These are phyloP conservation scores for Dactylellina drechsleri DNA, from an alignment of 2,329 filamentous ascomycete species.

Conservation along the genomic window DNA sequence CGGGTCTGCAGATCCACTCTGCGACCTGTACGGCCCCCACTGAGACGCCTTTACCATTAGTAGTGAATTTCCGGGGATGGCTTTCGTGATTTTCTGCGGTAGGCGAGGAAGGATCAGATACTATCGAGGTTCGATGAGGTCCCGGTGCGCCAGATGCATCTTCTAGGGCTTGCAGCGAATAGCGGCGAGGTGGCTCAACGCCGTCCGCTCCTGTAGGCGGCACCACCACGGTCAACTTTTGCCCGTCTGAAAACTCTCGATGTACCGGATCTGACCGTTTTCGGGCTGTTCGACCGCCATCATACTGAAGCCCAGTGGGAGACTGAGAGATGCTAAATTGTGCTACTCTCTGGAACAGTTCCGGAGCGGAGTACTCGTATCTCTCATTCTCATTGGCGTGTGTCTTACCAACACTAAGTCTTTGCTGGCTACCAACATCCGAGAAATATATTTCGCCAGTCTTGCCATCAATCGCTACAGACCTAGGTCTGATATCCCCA, in stretches of 20 bases:
- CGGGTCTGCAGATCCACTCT: slow-evolving; percentile 51
- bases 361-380: slow-evolving; percentile 79
- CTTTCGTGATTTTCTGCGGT: slow-evolving; percentile 56
- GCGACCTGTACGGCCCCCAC: slow-evolving; percentile 51
- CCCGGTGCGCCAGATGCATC: not conserved
- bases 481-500: slow-evolving; percentile 75
- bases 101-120: slow-evolving; percentile 16
- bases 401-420: slow-evolving; percentile 43
- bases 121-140: slow-evolving; percentile 5
- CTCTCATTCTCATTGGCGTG: slow-evolving; percentile 58
- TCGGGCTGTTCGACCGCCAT: slow-evolving; percentile 42
- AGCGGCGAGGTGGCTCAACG: slow-evolving; percentile 33
- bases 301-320: slow-evolving; percentile 43
- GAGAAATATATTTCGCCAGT: slow-evolving; percentile 75
- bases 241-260: slow-evolving; percentile 23
- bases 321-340: slow-evolving; percentile 50
- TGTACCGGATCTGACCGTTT: slow-evolving; percentile 21
- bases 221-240: slow-evolving; percentile 20
- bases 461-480: slow-evolving; percentile 71
- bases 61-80: slow-evolving; percentile 58
- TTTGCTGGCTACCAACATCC: slow-evolving; percentile 65
- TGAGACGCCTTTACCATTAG: slow-evolving; percentile 42
- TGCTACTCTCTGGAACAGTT: slow-evolving; percentile 66
- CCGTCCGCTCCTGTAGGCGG: slow-evolving; percentile 37
- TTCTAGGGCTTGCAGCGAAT: slow-evolving; percentile 19